Evolutionary conservation across 1,284 basidiomycete species (phyloP), one percentile per base, ranked within the genome.

Genomic region (Marasmius fiardii): DNA sequence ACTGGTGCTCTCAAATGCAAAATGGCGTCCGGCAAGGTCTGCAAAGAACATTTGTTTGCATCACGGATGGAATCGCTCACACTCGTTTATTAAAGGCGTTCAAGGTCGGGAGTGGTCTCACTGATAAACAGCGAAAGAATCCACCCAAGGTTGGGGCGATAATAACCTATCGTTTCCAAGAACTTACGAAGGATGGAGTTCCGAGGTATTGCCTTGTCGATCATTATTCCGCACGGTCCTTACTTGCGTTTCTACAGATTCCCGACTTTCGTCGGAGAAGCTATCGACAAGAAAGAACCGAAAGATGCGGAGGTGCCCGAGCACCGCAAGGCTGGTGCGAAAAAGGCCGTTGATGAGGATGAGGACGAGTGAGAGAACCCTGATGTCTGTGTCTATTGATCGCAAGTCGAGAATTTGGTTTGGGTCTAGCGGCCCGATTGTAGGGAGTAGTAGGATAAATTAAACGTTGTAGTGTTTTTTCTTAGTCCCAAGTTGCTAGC

Each of bases 131-230:
- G 55, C 76, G 82, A 54, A 69, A 71, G 56, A 72, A 73, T 39
- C 81, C 82, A n/a, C 81, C 81, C 0, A 77, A 80, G 61, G 67
- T 86, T 44, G 85, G 85, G 2, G 67, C 76, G 1, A 83, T 88
- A 60, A 78, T 88, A 55, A 76, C 74, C 0, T 88, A 87, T 67
- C 74, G 83, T 31, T 87, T 87, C 67, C 83, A 86, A 61, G 85
- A 87, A 64, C 68, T 87, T 43, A 85, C 83, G 1, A 76, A 75
- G 57, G 79, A 82, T 62, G 77, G 78, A 1, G 78, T 81, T 3
- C 82, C 82, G 18, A 71, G 82, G 81, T 80, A 53, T 31, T 4
- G 28, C 10, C 10, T 31, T 31, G 69, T 45, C 10, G 16, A 23
- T n/a, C 11, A 18, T 16, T 63, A 1, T 48, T 33, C 18, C 26